Percentiles rank a stretch among this genome's conserved stretches.
Conservation (phyloP, 2,329 filamentous ascomycete genomes). For the Colletotrichum magnum region DNA sequence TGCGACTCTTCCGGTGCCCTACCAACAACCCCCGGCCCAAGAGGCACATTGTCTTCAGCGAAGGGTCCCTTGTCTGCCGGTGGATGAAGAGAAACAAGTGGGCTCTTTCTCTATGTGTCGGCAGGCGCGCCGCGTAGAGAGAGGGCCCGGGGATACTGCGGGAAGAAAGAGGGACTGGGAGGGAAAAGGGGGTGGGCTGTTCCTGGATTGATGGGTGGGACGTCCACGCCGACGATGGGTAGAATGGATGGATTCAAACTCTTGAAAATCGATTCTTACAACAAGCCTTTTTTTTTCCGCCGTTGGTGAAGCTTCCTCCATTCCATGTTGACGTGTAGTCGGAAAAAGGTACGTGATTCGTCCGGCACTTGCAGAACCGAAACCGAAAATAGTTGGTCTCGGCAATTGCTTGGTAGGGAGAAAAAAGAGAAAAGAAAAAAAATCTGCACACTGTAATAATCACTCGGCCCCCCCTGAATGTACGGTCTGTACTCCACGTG, state of each 20-base stretch:
- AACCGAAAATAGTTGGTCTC: background rate
- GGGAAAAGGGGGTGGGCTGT: background rate
- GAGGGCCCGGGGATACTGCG: no score
- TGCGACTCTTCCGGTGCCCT: background rate
- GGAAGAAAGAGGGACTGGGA: background rate
- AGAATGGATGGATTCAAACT: background rate
- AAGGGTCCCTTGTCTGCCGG: slow-evolving; percentile 1
- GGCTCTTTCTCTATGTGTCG: background rate
- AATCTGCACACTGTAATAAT: slow-evolving; percentile 1
- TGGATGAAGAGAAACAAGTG: background rate
- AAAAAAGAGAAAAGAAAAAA: background rate
- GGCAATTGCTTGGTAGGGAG: no score
- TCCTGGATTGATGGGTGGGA: slow-evolving; percentile 5
- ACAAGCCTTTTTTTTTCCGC: no score
- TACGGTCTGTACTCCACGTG: no score
- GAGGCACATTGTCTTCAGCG: slow-evolving; percentile 12
- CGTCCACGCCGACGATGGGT: background rate
- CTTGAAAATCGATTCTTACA: background rate
- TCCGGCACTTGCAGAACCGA: background rate
- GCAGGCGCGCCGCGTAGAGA: no score
- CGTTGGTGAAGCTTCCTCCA: no score
- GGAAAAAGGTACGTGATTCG: background rate
- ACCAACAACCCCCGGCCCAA: background rate
- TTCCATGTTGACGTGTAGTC: background rate
- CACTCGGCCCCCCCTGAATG: background rate